Conservation (phyloP, 768 basidiomycete species). For the Leccinellum rugosiceps region DNA sequence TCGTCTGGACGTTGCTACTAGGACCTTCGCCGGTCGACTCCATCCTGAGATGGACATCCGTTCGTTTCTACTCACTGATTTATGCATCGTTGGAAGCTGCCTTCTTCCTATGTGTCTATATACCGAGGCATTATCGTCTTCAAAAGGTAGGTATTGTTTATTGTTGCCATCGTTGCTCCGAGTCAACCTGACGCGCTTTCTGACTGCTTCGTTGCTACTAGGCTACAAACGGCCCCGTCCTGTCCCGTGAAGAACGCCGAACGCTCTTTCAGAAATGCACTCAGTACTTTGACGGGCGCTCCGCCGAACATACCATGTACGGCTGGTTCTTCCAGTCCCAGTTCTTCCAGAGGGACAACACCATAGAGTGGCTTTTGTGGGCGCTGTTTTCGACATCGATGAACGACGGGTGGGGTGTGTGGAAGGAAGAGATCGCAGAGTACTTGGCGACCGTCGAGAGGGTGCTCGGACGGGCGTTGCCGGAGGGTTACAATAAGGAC, state of each 20-base stretch:
- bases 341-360: constrained; percentile 43
- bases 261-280: constrained; percentile 50
- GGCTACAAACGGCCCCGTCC: constrained; percentile 37
- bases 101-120: constrained; percentile 50
- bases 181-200: neutral
- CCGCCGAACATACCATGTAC: constrained; percentile 31
- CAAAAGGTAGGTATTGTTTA: constrained; percentile 41
- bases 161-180: neutral
- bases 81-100: constrained; percentile 42
- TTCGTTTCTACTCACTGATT: constrained; percentile 18
- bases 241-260: constrained; percentile 40
- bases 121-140: constrained; percentile 43
- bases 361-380: constrained; percentile 64
- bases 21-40: neutral
- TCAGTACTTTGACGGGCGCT: constrained; percentile 5
- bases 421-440: constrained; percentile 49
- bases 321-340: constrained; percentile 51
- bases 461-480: constrained; percentile 39
- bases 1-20: constrained; percentile 23
- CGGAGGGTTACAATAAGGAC: constrained; percentile 37
- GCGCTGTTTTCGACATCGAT: constrained; percentile 49
- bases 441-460: constrained; percentile 44
- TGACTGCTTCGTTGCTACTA: constrained; percentile 7
- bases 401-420: constrained; percentile 32
- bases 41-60: neutral